A percentile compares a stretch with the other conserved stretches of the same genome.
These are phyloP conservation scores for Talaromyces atroroseus DNA, from an alignment of 2,329 filamentous ascomycete genomes.

Conservation along the genomic window DNA sequence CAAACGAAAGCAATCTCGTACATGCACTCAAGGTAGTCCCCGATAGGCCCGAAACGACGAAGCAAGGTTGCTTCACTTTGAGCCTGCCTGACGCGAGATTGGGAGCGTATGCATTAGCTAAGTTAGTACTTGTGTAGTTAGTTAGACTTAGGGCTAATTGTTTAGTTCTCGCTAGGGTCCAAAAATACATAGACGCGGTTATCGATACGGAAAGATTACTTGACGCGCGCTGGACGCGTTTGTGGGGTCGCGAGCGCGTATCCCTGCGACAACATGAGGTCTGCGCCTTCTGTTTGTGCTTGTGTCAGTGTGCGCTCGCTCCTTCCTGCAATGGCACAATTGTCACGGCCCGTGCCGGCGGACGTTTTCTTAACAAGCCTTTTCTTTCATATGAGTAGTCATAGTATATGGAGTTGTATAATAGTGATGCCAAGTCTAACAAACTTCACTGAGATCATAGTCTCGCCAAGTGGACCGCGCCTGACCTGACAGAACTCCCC, in stretches of 20 bases:
- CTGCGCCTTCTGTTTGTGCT: not conserved
- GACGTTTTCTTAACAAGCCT: not conserved
- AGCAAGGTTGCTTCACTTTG: conserved; percentile 8
- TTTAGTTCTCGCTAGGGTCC: not conserved
- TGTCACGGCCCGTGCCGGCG: conserved; percentile 2
- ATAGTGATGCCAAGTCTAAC: no score
- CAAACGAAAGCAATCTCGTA: not conserved
- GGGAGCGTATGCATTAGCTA: conserved; percentile 5
- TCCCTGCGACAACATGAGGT: not conserved
- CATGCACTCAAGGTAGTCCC: not conserved
- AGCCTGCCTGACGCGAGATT: not conserved
- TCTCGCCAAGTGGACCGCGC: not conserved
- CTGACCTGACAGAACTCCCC: not conserved
- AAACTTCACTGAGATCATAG: not conserved
- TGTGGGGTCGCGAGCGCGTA: conserved; percentile 9
- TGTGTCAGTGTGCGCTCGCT: not conserved
- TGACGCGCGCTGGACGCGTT: conserved; percentile 11
- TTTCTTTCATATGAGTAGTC: no score
- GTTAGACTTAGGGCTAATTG: not conserved
- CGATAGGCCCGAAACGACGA: not conserved
- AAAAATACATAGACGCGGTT: conserved; percentile 9
- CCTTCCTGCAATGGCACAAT: no score
- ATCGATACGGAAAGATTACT: conserved; percentile 12
- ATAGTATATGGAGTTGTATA: no score
- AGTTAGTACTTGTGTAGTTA: not conserved